phyloP scores from a whole-genome alignment of 139 green algal genomes.

The Picochlorum sp. region DNA sequence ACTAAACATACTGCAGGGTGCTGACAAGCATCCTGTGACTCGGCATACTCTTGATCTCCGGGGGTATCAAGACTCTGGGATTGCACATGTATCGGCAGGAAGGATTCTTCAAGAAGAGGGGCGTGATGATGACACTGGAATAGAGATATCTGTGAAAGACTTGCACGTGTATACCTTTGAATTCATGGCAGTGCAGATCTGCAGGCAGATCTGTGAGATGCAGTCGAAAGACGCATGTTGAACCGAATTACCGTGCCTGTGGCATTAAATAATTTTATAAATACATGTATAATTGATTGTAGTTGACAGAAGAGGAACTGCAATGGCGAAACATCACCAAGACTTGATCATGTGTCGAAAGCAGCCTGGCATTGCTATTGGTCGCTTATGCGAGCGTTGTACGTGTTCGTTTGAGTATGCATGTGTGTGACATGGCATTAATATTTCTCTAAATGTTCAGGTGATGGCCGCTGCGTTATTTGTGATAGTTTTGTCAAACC shows the following conservation, averaged over 20 bases:
- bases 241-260: too few species aligned
- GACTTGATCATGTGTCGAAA: slow-evolving; percentile 98
- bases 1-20: too few species aligned
- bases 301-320: not conserved
- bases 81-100: not conserved
- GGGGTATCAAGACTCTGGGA: not conserved
- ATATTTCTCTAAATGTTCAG: slow-evolving; percentile 13
- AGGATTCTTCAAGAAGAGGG: too few species aligned
- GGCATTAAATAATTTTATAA: not conserved
- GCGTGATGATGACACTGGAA: too few species aligned
- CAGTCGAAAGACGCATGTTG: too few species aligned
- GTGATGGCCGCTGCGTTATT: slow-evolving; percentile 94
- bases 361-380: slow-evolving; percentile 94
- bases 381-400: slow-evolving; percentile 91
- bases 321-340: slow-evolving; percentile 74
- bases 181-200: too few species aligned
- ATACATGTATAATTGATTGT: not conserved
- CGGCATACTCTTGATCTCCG: not conserved
- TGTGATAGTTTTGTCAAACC: slow-evolving; percentile 96
- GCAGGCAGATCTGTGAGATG: too few species aligned
- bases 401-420: not conserved
- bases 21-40: too few species aligned
- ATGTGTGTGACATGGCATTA: not conserved
- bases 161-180: too few species aligned
- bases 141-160: too few species aligned